These are phyloP conservation scores for Borealophlyctis nickersoniae DNA, from an alignment of 192 early-diverging fungal species.

Conservation along the genomic window DNA sequence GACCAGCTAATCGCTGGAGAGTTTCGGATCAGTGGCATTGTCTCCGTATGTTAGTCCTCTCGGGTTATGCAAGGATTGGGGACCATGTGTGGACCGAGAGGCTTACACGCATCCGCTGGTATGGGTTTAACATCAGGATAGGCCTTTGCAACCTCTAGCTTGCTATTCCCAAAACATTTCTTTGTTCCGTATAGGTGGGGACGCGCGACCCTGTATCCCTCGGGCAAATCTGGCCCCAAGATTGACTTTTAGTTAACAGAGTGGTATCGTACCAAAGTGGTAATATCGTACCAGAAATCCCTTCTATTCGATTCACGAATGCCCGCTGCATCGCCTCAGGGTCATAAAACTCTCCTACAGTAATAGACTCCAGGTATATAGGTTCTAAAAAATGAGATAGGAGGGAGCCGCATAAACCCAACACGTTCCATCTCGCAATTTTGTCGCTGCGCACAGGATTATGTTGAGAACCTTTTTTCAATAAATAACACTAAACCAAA, in stretches of 20 bases:
- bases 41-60: background rate
- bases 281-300: slow-evolving; percentile 3
- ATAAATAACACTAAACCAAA: background rate
- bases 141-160: background rate
- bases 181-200: background rate
- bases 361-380: slow-evolving; percentile 63
- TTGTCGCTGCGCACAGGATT: slow-evolving; percentile 72
- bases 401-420: slow-evolving; percentile 74
- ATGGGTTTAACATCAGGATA: background rate
- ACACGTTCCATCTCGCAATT: slow-evolving; percentile 79
- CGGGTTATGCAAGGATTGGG: background rate
- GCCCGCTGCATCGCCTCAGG: slow-evolving; percentile 60
- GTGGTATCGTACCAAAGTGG: background rate
- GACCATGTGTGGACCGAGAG: background rate
- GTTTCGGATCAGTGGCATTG: background rate
- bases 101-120: background rate
- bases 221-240: background rate
- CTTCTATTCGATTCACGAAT: slow-evolving; percentile 51
- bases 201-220: background rate
- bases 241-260: background rate
- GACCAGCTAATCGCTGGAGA: background rate
- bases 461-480: background rate
- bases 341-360: slow-evolving; percentile 70
- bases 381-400: slow-evolving; percentile 62
- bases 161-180: background rate